Evolutionary conservation across 257 asterid species (phyloP), one percentile per base, ranked within the genome.

Genomic region (Nicotiana attenuata): DNA sequence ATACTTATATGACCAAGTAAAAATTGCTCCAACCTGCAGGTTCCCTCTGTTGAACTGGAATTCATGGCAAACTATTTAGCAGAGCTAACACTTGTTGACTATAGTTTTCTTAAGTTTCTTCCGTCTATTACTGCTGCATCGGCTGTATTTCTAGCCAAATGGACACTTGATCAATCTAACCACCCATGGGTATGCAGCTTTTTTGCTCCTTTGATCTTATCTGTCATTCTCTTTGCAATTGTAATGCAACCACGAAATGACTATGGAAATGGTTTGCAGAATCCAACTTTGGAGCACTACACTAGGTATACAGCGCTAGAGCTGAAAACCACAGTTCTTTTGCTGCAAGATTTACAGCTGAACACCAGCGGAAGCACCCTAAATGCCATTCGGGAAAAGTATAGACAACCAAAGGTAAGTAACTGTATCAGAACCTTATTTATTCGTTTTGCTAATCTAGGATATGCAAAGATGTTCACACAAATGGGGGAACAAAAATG

Each of bases 101-200:
- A 92, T 94, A 83, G 87, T 85, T 94, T 94, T 88, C 92, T 94
- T 31, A 90, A 92, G 90, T 90, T 87, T 84, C 96, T 97, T 65
- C 99, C 99, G 10, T 97, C 99, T 60, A 85, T 89, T 65, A 82
- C 90, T 77, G 99, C 99, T 66, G 99, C 99, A 47, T 93, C 98
- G 20, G 98, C 96, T 68, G 93, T 97, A 67, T 93, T 94, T 86
- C 89, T 97, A 80, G 99, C 99, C 75, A 88, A 93, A 90, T 97
- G 99, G 99, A 97, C 96, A 28, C 92, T 97, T 56, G 97, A 97
- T 85, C 99, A 97, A 87, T 90, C 98, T 55, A 91, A 86, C 67
- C 91, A 93, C 88, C 99, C 99, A 84, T 97, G 99, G 99, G 99
- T 97, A 52, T 7, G 93, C 84, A 83, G 76, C 76, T 84, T 86